These are phyloP conservation scores for Calonectria leucothoes DNA, from an alignment of 2,329 filamentous ascomycete species.

Conservation along the genomic window DNA sequence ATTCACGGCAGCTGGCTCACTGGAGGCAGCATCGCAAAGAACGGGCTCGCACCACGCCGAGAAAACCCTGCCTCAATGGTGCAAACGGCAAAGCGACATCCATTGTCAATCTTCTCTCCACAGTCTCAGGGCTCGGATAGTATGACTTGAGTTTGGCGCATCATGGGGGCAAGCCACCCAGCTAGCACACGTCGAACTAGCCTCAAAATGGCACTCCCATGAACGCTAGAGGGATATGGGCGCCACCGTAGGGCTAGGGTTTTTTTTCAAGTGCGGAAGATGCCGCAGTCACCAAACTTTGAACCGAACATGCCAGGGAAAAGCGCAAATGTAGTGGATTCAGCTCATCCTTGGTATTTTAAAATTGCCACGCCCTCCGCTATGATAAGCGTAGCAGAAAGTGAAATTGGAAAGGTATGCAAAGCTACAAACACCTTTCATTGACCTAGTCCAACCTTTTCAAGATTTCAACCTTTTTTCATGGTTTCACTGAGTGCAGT, in stretches of 20 bases:
- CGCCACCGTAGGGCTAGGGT: not conserved
- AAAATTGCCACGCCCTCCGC: no score
- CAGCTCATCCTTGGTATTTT: not conserved
- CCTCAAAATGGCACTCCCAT: no score
- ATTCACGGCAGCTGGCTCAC: not conserved
- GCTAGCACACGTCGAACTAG: not conserved
- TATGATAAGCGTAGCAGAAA: no score
- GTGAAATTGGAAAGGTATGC: no score
- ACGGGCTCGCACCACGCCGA: not conserved
- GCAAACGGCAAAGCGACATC: not conserved
- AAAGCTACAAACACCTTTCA: no score
- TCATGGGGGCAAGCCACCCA: not conserved
- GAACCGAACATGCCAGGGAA: not conserved
- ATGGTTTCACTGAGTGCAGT: no score
- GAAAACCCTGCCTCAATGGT: not conserved
- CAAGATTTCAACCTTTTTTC: no score
- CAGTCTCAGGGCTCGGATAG: not conserved
- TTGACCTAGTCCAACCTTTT: no score
- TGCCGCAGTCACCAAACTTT: not conserved
- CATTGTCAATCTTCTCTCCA: not conserved
- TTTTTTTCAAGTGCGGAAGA: not conserved
- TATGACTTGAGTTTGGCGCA: not conserved
- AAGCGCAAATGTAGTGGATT: not conserved
- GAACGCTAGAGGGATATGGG: not conserved
- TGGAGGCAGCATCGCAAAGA: no score